Conservation (phyloP, 2,329 filamentous ascomycete genomes). For the Talaromyces pinophilus region DNA sequence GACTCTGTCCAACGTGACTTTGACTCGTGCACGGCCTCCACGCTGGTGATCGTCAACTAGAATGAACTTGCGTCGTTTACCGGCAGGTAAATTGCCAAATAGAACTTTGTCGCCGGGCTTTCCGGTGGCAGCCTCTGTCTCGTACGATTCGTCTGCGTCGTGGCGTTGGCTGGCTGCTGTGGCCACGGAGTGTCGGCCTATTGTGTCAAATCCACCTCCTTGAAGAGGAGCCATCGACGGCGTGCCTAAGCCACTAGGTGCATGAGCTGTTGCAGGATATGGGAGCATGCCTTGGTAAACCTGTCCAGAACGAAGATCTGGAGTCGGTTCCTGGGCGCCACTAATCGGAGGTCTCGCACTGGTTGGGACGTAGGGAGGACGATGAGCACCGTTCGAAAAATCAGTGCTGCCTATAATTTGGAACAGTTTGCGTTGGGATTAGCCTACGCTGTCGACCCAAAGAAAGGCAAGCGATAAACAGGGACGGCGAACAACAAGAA, state of each 20-base stretch:
- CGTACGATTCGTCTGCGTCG: slow-evolving; percentile 28
- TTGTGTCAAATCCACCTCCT: slow-evolving; percentile 52
- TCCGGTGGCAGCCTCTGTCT: slow-evolving; percentile 32
- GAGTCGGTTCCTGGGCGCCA: slow-evolving; percentile 50
- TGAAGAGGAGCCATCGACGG: slow-evolving; percentile 66
- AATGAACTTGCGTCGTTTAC: slow-evolving; percentile 94
- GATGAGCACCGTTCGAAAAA: slow-evolving; percentile 55
- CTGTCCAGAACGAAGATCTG: slow-evolving; percentile 72
- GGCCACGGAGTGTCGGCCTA: slow-evolving; percentile 37
- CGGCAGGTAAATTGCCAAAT: slow-evolving; percentile 84
- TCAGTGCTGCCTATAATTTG: slow-evolving; percentile 42
- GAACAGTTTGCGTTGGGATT: slow-evolving; percentile 35
- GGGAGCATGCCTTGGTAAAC: slow-evolving; percentile 71
- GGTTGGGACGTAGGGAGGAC: slow-evolving; percentile 62
- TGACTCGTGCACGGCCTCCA: slow-evolving; percentile 77
- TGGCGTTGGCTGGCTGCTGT: slow-evolving; percentile 33
- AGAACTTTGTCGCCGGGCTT: slow-evolving; percentile 61
- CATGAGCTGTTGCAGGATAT: slow-evolving; percentile 58
- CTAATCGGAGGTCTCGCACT: slow-evolving; percentile 43
- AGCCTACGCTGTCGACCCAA: slow-evolving; percentile 44
- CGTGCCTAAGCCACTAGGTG: slow-evolving; percentile 55
- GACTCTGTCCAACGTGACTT: slow-evolving; percentile 88
- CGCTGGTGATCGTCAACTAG: slow-evolving; percentile 87
- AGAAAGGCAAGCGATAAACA: slow-evolving; percentile 23
- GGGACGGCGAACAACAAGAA: slow-evolving; percentile 25